Evolutionary conservation across 331 rosid genomes (phyloP).

Genomic region (Malus hybrid): DNA sequence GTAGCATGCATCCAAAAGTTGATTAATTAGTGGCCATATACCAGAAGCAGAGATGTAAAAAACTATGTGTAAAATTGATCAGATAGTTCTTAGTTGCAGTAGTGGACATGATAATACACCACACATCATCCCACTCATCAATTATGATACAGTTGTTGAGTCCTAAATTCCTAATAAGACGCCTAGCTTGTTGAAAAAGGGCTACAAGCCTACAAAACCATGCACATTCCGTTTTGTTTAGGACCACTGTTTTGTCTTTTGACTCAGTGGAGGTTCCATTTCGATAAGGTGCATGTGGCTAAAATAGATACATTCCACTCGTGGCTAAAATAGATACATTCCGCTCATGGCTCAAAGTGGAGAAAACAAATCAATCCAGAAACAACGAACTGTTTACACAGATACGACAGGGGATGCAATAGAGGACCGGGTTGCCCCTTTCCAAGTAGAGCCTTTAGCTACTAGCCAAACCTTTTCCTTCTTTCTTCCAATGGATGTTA

Average conservation of each 20-base stretch:
- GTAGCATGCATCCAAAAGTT: not conserved
- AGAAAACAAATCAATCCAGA: too few relatives aligned
- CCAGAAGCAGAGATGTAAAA: not conserved
- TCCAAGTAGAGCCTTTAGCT: too few relatives aligned
- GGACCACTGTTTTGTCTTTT: not conserved
- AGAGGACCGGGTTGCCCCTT: too few relatives aligned
- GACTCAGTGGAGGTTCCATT: slow-evolving; percentile 2
- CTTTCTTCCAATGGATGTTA: not conserved
- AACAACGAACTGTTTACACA: too few relatives aligned
- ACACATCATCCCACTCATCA: not conserved
- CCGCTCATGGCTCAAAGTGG: not conserved
- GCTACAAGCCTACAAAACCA: not conserved
- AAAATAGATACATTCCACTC: not conserved
- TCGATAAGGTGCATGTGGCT: not conserved
- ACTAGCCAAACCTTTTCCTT: too few relatives aligned
- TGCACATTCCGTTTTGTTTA: not conserved
- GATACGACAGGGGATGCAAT: too few relatives aligned
- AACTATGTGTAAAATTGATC: too few relatives aligned
- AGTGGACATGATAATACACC: not conserved
- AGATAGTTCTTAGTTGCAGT: not conserved
- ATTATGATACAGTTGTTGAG: not conserved
- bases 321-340: not conserved
- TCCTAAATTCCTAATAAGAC: not conserved
- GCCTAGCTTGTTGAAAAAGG: not conserved
- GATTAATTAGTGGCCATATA: not conserved